Evolutionary conservation across 2,329 filamentous ascomycete species (phyloP), one percentile per base, ranked within the genome.

Genomic region (Xylariomycetidae sp.): DNA sequence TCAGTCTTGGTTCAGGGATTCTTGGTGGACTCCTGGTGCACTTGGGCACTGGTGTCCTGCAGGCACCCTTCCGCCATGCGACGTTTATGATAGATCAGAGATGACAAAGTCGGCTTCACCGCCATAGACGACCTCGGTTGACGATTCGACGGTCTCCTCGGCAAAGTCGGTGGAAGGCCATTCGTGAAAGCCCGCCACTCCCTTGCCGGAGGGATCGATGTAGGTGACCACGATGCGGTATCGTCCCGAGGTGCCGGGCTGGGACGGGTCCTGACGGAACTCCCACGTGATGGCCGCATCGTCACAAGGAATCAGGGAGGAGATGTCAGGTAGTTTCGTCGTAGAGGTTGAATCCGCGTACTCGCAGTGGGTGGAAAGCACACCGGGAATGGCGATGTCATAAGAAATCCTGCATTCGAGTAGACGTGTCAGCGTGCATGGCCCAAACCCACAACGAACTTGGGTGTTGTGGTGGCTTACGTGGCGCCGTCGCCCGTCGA

Each of bases 201-300:
- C 25, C 33, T 34, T 32, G 10, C 27, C 32, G 10, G 25, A 30
- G 24, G 31, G 29, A 30, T 43, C 41, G 15, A 39, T 33, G 35
- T 50, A 47, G 25, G 43, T 42, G 16, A 52, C 15, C 27, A 53
- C 42, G 18, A 54, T 33, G 23, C 47, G 47, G 35, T 50, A 54
- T 2, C 12, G 31, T 10, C 50, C 50, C 29, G 43, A 34, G 16
- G 19, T 14, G 5, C 48, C 49, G 1, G 48, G 49, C 10, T 13
- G 31, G 12, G 47, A 42, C 1, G 50, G 49, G 43, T 52, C 47
- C 34, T 53, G 46, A 16, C 26, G 39, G 43, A 54, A 52, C 26
- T 52, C 33, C 49, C 49, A 54, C 30, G 35, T 31, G 4, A 53
- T 32, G 16, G 40, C 33, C 12, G 41, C 25, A 38, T 52, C 37